Percentiles rank a stretch among this genome's conserved stretches.
Evolutionary conservation across 192 early-diverging fungal species (phyloP).

Genomic region (Mortierella alpina): DNA sequence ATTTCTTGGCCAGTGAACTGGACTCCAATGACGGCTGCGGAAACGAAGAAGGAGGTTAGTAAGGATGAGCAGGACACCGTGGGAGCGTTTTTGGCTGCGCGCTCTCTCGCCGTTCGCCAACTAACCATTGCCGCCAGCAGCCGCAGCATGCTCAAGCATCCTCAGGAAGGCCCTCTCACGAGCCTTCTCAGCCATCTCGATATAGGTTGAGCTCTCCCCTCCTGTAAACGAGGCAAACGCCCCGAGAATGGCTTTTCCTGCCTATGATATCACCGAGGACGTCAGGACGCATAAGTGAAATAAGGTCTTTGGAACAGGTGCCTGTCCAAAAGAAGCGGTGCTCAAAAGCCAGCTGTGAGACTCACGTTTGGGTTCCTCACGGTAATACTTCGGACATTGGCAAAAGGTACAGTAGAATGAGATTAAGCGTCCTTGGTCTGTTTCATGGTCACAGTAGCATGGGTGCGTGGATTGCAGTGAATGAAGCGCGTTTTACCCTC

Average conservation of each 20-base stretch:
- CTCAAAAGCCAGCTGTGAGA: not conserved
- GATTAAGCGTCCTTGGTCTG: not conserved
- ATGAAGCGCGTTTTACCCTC: constrained; percentile 21
- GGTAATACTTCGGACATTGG: constrained; percentile 19
- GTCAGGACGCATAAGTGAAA: not conserved
- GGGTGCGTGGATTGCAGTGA: not conserved
- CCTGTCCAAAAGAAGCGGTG: not conserved
- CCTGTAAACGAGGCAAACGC: constrained; percentile 35
- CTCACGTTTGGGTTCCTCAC: constrained; percentile 51
- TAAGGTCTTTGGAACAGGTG: not conserved
- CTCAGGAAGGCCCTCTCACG: constrained; percentile 45
- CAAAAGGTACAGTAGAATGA: not conserved
- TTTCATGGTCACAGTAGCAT: not conserved
- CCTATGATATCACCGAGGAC: constrained; percentile 4
- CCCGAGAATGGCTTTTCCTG: constrained; percentile 31
- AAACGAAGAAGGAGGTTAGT: not conserved
- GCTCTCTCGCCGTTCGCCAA: not conserved
- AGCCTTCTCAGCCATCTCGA: constrained; percentile 52
- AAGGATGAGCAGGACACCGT: not conserved
- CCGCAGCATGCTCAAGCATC: constrained; percentile 44
- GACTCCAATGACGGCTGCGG: constrained; percentile 40
- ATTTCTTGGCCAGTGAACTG: constrained; percentile 49
- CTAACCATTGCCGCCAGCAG: constrained; percentile 45
- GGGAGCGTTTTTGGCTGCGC: not conserved
- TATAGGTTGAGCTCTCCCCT: constrained; percentile 48